These are phyloP conservation scores for Agapanthus africanus DNA, from an alignment of 106 monocot species.

Conservation along the genomic window DNA sequence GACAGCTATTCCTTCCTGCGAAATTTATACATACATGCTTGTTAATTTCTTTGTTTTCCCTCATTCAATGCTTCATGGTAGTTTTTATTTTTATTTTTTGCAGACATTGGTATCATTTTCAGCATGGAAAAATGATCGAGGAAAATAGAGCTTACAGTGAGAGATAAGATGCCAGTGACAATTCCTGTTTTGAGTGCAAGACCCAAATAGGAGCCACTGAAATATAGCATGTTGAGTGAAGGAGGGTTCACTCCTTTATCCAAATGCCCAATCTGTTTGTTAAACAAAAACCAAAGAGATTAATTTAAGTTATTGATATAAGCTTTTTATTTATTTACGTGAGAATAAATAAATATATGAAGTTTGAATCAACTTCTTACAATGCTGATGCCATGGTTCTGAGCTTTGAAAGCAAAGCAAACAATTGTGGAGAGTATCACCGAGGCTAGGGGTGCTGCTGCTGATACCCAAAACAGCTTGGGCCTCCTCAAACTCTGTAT, in stretches of 20 bases:
- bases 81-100: too few relatives aligned
- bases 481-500: slow-evolving; percentile 66
- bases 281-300: neutral
- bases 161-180: slow-evolving; percentile 71
- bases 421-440: slow-evolving; percentile 78
- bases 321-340: too few relatives aligned
- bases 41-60: too few relatives aligned
- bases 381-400: slow-evolving; percentile 49
- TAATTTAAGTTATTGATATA: neutral
- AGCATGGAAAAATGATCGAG: neutral
- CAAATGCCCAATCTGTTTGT: slow-evolving; percentile 65
- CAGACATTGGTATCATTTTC: neutral
- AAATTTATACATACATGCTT: neutral
- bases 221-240: slow-evolving; percentile 64
- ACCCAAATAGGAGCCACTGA: slow-evolving; percentile 39
- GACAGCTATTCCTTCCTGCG: slow-evolving; percentile 91
- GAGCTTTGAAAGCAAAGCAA: slow-evolving; percentile 59
- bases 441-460: slow-evolving; percentile 76
- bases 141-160: slow-evolving; percentile 46
- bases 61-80: too few relatives aligned
- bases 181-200: slow-evolving; percentile 80
- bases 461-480: slow-evolving; percentile 91
- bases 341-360: too few relatives aligned
- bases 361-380: too few relatives aligned
- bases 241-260: slow-evolving; percentile 80